phyloP scores from a whole-genome alignment of 768 basidiomycete species.

The Candolleomyces eurysporus region DNA sequence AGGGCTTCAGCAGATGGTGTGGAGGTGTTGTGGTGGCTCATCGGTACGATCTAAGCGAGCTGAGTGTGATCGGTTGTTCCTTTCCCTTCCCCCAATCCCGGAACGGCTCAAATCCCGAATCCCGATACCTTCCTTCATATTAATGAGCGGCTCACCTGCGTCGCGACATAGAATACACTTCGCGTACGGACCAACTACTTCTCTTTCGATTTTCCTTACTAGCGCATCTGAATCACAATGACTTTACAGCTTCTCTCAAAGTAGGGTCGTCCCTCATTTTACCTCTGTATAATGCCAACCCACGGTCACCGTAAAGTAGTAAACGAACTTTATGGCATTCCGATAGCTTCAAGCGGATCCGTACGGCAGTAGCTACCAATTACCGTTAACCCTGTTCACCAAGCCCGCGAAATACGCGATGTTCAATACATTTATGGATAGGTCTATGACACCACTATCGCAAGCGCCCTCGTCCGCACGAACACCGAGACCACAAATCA shows the following conservation, averaged over 20 bases:
- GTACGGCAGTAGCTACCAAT: too few relatives aligned
- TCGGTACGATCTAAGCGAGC: not conserved
- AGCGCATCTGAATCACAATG: not conserved
- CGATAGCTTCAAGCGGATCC: too few relatives aligned
- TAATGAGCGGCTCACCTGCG: not conserved
- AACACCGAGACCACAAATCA: not conserved
- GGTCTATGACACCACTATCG: too few relatives aligned
- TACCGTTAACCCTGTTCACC: too few relatives aligned
- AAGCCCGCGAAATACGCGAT: too few relatives aligned
- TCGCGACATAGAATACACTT: not conserved
- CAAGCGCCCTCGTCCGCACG: not conserved
- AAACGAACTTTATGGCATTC: too few relatives aligned
- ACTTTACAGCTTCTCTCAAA: not conserved
- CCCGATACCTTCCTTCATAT: not conserved
- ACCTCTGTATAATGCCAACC: not conserved
- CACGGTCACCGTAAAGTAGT: not conserved
- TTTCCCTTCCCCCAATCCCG: not conserved
- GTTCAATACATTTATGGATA: too few relatives aligned
- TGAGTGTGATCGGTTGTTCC: not conserved
- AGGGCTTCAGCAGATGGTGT: too few relatives aligned
- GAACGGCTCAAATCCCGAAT: slow-evolving; percentile 3
- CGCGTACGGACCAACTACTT: slow-evolving; percentile 1
- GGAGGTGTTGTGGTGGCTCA: not conserved
- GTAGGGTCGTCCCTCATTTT: too few relatives aligned
- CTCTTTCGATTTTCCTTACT: not conserved